Percentiles rank a stretch among this genome's conserved stretches.
Conservation (phyloP, 768 basidiomycete genomes). For the Mycena vulgaris region DNA sequence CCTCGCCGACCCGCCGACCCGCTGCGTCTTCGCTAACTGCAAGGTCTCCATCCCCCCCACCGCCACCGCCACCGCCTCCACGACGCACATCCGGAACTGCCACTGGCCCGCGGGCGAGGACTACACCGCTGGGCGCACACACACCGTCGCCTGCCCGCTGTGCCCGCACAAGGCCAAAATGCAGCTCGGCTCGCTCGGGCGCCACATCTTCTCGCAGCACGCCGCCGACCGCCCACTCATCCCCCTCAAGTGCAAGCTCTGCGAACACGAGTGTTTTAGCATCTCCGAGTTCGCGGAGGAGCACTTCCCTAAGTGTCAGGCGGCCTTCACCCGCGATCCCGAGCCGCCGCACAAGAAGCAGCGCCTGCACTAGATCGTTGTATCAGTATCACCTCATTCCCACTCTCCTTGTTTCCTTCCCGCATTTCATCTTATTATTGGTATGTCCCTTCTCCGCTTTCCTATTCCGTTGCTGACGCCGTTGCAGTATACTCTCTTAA, state of each 20-base stretch:
- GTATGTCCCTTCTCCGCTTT: no score
- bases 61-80: not conserved
- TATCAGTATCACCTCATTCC: no score
- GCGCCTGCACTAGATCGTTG: not conserved
- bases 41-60: not conserved
- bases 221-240: not conserved
- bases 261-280: not conserved
- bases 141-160: not conserved
- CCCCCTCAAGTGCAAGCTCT: conserved; percentile 21
- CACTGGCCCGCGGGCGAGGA: not conserved
- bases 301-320: conserved; percentile 17
- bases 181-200: conserved; percentile 11
- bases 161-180: not conserved
- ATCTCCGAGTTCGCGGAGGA: not conserved
- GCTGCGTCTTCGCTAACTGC: conserved; percentile 15
- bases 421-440: no score
- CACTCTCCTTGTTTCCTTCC: no score
- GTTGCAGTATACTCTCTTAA: no score
- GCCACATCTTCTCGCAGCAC: conserved; percentile 16
- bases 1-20: not conserved
- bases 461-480: no score
- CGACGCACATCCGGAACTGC: not conserved
- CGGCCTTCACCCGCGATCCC: not conserved
- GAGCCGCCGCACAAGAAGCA: conserved; percentile 3
- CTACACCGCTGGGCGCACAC: not conserved